Conservation (phyloP, 495 filamentous ascomycete genomes). For the Podospora pseudocomata region DNA sequence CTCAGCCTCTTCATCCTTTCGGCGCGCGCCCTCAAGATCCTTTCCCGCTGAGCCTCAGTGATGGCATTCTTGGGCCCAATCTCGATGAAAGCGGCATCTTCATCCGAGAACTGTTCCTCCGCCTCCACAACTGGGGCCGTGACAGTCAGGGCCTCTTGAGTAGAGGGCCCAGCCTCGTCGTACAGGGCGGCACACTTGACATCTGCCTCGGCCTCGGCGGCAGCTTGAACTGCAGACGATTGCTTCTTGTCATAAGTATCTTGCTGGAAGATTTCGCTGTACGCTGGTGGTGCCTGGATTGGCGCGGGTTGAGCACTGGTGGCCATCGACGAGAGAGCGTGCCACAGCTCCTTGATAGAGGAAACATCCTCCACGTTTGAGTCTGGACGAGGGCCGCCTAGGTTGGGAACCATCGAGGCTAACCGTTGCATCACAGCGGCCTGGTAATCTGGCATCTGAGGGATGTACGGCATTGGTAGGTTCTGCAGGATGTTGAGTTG, state of each 20-base stretch:
- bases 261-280: constrained; percentile 72
- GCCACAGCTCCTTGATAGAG: constrained; percentile 60
- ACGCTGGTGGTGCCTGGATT: constrained; percentile 62
- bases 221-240: constrained; percentile 55
- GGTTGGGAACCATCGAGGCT: constrained; percentile 55
- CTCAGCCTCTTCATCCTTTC: constrained; percentile 69
- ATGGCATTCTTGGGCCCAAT: constrained; percentile 51
- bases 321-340: constrained; percentile 57
- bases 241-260: constrained; percentile 55
- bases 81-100: constrained; percentile 43
- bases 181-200: constrained; percentile 60
- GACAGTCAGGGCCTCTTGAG: neutral
- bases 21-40: constrained; percentile 66
- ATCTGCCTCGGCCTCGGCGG: constrained; percentile 63
- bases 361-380: constrained; percentile 6
- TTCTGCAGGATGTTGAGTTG: constrained; percentile 24
- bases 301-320: constrained; percentile 20
- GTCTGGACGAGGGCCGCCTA: constrained; percentile 1
- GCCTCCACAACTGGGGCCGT: neutral
- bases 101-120: constrained; percentile 20
- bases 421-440: constrained; percentile 65
- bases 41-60: constrained; percentile 71
- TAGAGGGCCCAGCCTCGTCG: constrained; percentile 41
- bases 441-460: constrained; percentile 68
- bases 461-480: constrained; percentile 44